Evolutionary conservation across 1,284 basidiomycete species (phyloP).

Genomic region (Puccinia horiana): DNA sequence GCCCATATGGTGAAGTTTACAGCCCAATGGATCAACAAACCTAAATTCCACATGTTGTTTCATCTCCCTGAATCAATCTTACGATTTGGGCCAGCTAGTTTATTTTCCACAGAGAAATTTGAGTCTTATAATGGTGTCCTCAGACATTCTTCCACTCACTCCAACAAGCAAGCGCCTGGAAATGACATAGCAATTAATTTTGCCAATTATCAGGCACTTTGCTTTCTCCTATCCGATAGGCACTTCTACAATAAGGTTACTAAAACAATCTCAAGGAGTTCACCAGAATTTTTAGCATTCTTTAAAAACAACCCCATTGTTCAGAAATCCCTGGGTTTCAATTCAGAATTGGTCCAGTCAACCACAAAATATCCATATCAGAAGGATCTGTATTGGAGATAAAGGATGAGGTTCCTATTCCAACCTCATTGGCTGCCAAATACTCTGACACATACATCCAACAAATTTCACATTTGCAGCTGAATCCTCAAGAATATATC

Average conservation of each 20-base stretch:
- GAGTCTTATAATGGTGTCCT: slow-evolving; percentile 16
- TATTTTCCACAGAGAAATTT: slow-evolving; percentile 32
- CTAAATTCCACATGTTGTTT: slow-evolving; percentile 23
- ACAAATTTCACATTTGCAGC: background rate
- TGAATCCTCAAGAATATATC: background rate
- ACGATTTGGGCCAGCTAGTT: background rate
- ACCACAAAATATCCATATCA: background rate
- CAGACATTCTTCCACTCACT: no score
- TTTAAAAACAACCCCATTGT: background rate
- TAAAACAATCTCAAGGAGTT: background rate
- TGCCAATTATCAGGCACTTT: no score
- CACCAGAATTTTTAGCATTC: background rate
- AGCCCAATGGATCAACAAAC: no score
- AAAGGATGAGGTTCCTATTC: background rate
- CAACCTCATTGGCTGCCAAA: background rate
- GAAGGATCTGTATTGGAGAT: background rate
- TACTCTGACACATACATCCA: background rate
- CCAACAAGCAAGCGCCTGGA: no score
- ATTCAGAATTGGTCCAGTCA: background rate
- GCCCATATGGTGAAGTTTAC: slow-evolving; percentile 6
- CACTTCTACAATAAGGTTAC: background rate
- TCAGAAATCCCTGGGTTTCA: slow-evolving; percentile 6
- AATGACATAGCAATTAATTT: no score
- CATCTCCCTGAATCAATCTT: slow-evolving; percentile 9
- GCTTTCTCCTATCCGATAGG: background rate